A percentile compares a stretch with the other conserved stretches of the same genome.
phyloP scores from a whole-genome alignment of 352 stramenopile genomes.

The Phytophthora megakarya region DNA sequence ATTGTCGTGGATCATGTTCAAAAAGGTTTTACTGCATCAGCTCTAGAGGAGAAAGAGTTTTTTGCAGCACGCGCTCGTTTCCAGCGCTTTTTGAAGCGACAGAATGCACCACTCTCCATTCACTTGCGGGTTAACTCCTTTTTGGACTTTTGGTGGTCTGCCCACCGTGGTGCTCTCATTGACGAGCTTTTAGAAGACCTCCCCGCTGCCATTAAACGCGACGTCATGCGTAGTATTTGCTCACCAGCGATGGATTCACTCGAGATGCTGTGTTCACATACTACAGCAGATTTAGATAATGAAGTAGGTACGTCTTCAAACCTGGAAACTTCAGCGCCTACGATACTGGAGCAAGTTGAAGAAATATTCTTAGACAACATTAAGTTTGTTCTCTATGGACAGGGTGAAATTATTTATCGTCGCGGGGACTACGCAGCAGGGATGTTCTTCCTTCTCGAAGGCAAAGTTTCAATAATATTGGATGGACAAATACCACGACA shows the following conservation, averaged over 20 bases:
- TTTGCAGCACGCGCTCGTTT: conserved; percentile 59
- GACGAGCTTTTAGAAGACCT: conserved; percentile 62
- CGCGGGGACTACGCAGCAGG: conserved; percentile 52
- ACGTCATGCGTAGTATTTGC: conserved; percentile 67
- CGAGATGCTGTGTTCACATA: conserved; percentile 34
- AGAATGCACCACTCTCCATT: conserved; percentile 56
- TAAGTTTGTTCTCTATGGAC: conserved; percentile 64
- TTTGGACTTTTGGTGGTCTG: conserved; percentile 73
- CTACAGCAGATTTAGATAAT: not conserved
- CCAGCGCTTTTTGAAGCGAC: conserved; percentile 66
- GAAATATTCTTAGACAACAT: conserved; percentile 57
- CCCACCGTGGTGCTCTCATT: conserved; percentile 66
- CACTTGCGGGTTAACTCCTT: conserved; percentile 69
- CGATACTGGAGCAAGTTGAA: conserved; percentile 43
- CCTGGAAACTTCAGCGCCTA: not conserved
- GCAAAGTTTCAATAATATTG: conserved; percentile 36
- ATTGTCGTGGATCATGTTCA: conserved; percentile 76
- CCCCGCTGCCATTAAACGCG: conserved; percentile 53
- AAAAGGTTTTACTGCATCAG: conserved; percentile 66
- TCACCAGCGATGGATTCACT: conserved; percentile 52
- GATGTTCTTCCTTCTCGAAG: conserved; percentile 61
- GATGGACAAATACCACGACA: conserved; percentile 34
- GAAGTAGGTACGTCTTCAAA: not conserved
- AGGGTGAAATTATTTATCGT: conserved; percentile 66
- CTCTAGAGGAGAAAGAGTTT: conserved; percentile 73